Evolutionary conservation across 2,329 filamentous ascomycete species (phyloP), one percentile per base, ranked within the genome.

Genomic region (Trichoderma sp.): DNA sequence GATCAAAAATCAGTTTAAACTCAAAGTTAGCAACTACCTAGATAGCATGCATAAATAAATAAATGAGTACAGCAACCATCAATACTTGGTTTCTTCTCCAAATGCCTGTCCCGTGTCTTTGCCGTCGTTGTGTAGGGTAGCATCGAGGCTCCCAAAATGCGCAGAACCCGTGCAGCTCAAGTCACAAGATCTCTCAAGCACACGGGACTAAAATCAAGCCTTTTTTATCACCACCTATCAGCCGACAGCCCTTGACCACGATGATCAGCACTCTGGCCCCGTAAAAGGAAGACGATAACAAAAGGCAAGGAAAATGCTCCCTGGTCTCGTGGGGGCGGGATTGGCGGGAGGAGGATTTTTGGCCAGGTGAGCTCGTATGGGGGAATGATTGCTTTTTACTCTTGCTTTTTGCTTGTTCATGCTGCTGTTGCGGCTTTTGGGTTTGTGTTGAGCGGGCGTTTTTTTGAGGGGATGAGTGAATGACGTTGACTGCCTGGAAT

Each of bases 141-240:
- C 14, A 68, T 68, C 66, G 38, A 29, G n/a, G 12, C 41, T 14
- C 16, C 6, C 45, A 11, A 29, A 33, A 33, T 3, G 18, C 29
- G 6, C 29, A 62, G 31, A 71, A 62, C 35, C 53, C 67, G 56
- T 71, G 67, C 27, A 63, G n/a, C 41, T 16, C 59, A 71, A 7
- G 68, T 71, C 68, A 71, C 68, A 71, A 71, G 68, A 71, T 71
- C 56, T 35, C n/a, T 6, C 56, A 53, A 27, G 59, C 68, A 71
- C 68, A 50, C 68, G 68, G 59, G 7, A 8, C 35, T 29, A 41
- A 66, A 62, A 33, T 27, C 24, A 24, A 33, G 31, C 68, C 35
- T 60, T 24, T 24, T 31, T 56, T 6, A 21, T 35, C 18, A 62
- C 45, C 18, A 45, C 56, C 21, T 63, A 45, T 71, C 56, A 69